These are phyloP conservation scores for Cicer bijugum DNA, from an alignment of 306 rosid genomes.

Conservation along the genomic window DNA sequence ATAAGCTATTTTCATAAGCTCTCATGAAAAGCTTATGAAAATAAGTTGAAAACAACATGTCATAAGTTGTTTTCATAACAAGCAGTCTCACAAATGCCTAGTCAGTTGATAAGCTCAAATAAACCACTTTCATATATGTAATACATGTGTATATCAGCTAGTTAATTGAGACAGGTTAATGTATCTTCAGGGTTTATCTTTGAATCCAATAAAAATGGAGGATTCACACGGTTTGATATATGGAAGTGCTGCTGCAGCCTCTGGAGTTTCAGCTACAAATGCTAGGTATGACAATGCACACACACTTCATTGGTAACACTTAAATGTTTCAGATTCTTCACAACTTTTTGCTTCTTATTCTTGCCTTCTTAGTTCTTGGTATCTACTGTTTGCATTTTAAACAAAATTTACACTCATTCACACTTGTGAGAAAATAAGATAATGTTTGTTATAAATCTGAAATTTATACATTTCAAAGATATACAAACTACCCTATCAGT, in stretches of 20 bases:
- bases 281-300: conserved; percentile 58
- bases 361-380: not conserved
- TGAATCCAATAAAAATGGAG: conserved; percentile 68
- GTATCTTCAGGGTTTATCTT: conserved; percentile 60
- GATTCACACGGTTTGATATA: conserved; percentile 53
- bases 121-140: too few relatives aligned
- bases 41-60: too few relatives aligned
- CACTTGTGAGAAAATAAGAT: not conserved
- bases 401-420: not conserved
- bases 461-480: too few relatives aligned
- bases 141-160: not conserved
- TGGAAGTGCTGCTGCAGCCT: conserved; percentile 64
- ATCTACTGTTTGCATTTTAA: not conserved
- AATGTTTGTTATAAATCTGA: too few relatives aligned
- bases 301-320: conserved; percentile 11
- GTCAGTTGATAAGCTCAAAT: too few relatives aligned
- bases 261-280: conserved; percentile 55
- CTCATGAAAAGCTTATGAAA: too few relatives aligned
- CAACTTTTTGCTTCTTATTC: not conserved
- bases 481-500: too few relatives aligned
- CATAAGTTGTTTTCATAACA: too few relatives aligned
- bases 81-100: too few relatives aligned
- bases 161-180: conserved; percentile 13
- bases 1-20: too few relatives aligned
- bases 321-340: conserved; percentile 30